Percentiles rank a stretch among this genome's conserved stretches.
These are phyloP conservation scores for Acer saccharum DNA, from an alignment of 345 rosid genomes.

Conservation along the genomic window DNA sequence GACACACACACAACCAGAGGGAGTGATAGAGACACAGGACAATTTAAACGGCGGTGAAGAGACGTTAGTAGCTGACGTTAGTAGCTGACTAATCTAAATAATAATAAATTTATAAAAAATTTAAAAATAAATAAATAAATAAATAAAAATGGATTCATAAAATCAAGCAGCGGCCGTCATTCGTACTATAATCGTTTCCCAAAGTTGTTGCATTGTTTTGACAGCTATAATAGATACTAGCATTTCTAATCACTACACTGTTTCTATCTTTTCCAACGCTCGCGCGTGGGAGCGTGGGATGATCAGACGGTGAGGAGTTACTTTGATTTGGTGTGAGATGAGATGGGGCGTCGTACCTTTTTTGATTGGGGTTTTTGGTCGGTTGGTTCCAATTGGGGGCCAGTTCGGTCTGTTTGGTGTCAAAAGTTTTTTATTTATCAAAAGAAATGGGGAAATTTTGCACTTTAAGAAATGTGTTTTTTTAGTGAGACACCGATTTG, in stretches of 20 bases:
- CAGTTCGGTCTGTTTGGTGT: too few relatives aligned
- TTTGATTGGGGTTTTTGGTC: too few relatives aligned
- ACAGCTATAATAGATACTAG: neutral
- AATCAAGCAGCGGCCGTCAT: slow-evolving; percentile 48
- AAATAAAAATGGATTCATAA: neutral
- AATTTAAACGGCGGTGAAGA: slow-evolving; percentile 69
- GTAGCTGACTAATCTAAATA: neutral
- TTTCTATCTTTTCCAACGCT: neutral
- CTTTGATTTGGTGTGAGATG: too few relatives aligned
- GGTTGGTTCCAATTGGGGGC: too few relatives aligned
- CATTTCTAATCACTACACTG: neutral
- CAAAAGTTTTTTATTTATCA: too few relatives aligned
- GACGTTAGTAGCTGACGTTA: slow-evolving; percentile 56
- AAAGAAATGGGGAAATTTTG: too few relatives aligned
- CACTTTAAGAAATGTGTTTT: too few relatives aligned
- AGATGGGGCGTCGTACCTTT: too few relatives aligned
- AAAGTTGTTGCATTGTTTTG: slow-evolving; percentile 20
- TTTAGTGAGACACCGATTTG: too few relatives aligned
- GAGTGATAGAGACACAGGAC: slow-evolving; percentile 20
- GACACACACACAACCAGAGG: slow-evolving; percentile 4
- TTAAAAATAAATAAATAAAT: neutral
- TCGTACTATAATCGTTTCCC: slow-evolving; percentile 49
- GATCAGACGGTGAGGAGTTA: neutral
- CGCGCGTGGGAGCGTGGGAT: neutral
- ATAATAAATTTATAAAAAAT: neutral